Conservation (phyloP, 2,329 filamentous ascomycete species). For the Penicillium psychrosexuale region DNA sequence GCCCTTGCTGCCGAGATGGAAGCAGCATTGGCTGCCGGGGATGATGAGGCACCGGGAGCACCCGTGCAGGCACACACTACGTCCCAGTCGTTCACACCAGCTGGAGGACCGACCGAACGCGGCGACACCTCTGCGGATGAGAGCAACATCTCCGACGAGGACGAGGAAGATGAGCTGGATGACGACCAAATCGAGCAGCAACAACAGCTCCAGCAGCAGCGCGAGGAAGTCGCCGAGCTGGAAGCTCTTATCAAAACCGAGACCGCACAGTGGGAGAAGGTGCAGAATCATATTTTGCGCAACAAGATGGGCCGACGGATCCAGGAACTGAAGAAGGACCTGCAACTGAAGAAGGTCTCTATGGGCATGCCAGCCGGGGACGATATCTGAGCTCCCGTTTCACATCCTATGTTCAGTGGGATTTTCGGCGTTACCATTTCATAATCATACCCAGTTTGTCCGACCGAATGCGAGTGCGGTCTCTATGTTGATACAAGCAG, state of each 20-base stretch:
- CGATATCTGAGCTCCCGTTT: conserved; percentile 23
- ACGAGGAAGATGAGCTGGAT: conserved; percentile 39
- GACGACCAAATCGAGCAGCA: conserved; percentile 45
- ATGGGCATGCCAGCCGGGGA: conserved; percentile 38
- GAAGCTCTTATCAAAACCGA: conserved; percentile 40
- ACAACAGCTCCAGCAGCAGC: conserved; percentile 43
- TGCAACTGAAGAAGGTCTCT: conserved; percentile 45
- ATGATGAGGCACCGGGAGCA: conserved; percentile 29
- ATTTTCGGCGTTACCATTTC: background rate
- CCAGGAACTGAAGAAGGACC: conserved; percentile 43
- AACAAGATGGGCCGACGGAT: conserved; percentile 46
- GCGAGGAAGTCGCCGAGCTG: conserved; percentile 45
- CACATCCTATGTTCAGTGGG: conserved; percentile 27
- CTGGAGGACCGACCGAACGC: conserved; percentile 15
- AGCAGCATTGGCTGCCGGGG: conserved; percentile 41
- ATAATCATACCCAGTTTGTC: conserved; percentile 6
- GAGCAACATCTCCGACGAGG: conserved; percentile 38
- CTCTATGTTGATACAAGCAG: background rate
- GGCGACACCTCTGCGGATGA: conserved; percentile 43
- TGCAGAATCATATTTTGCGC: conserved; percentile 41
- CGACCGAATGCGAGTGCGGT: background rate
- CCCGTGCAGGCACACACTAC: conserved; percentile 34
- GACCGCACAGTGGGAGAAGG: conserved; percentile 40
- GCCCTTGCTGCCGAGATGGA: conserved; percentile 46
- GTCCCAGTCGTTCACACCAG: conserved; percentile 30